phyloP scores from a whole-genome alignment of 2,329 filamentous ascomycete genomes.

The Fusarium dimerum region DNA sequence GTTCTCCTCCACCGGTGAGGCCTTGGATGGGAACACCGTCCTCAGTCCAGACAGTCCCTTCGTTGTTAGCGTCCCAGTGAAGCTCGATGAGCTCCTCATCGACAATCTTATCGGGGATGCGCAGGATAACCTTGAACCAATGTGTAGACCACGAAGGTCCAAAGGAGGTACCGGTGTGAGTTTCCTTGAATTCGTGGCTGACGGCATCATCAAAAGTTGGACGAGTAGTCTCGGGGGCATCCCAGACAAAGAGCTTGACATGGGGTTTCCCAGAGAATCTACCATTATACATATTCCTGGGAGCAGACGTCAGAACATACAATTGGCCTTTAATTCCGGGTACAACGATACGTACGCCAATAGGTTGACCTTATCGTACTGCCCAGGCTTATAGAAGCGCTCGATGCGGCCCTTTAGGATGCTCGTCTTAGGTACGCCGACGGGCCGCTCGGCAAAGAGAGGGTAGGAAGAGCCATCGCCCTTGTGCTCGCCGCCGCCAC shows the following conservation, averaged over 20 bases:
- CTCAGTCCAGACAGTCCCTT: slow-evolving; percentile 91
- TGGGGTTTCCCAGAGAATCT: slow-evolving; percentile 66
- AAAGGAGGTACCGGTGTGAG: slow-evolving; percentile 75
- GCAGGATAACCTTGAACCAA: slow-evolving; percentile 88
- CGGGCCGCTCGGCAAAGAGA: slow-evolving; percentile 51
- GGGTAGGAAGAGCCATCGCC: slow-evolving; percentile 51
- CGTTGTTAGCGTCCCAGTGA: slow-evolving; percentile 93
- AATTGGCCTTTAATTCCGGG: neutral
- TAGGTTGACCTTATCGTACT: slow-evolving; percentile 76
- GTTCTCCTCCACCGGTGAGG: slow-evolving; percentile 84
- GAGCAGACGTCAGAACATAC: slow-evolving; percentile 10
- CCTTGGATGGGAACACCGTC: slow-evolving; percentile 91
- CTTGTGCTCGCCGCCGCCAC: slow-evolving; percentile 49
- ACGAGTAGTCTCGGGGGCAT: slow-evolving; percentile 74
- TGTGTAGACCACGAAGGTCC: slow-evolving; percentile 97
- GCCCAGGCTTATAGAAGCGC: slow-evolving; percentile 77
- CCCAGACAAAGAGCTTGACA: slow-evolving; percentile 84
- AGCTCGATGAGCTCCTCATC: slow-evolving; percentile 86
- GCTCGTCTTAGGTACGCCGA: slow-evolving; percentile 78
- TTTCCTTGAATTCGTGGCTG: slow-evolving; percentile 72
- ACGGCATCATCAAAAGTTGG: slow-evolving; percentile 85
- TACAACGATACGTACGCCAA: slow-evolving; percentile 59
- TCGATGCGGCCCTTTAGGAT: slow-evolving; percentile 84
- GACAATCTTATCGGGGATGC: slow-evolving; percentile 70
- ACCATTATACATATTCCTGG: slow-evolving; percentile 42